Evolutionary conservation across 1,284 basidiomycete species (phyloP).

Genomic region (Trametes versicolor): DNA sequence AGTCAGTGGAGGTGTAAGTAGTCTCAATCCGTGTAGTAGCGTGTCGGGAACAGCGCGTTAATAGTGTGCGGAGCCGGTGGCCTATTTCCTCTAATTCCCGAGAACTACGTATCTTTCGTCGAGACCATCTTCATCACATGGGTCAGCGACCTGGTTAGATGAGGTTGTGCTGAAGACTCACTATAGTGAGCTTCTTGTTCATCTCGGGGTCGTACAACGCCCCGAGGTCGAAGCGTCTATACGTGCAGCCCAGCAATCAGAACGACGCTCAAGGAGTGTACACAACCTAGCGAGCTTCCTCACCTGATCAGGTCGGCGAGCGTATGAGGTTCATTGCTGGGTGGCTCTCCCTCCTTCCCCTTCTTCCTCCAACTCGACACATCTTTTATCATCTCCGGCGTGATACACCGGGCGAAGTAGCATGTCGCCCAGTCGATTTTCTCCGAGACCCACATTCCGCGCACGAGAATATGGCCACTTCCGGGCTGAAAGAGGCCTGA

Average conservation of each 20-base stretch:
- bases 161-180: slow-evolving; percentile 5
- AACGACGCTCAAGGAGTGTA: not conserved
- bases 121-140: not conserved
- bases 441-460: slow-evolving; percentile 27
- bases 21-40: too few relatives aligned
- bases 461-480: slow-evolving; percentile 18
- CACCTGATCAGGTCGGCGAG: not conserved
- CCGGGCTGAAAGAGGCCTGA: slow-evolving; percentile 23
- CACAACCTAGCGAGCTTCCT: not conserved
- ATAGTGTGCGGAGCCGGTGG: too few relatives aligned
- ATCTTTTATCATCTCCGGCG: slow-evolving; percentile 23
- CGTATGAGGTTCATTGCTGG: not conserved
- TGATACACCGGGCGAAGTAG: slow-evolving; percentile 26
- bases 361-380: slow-evolving; percentile 21
- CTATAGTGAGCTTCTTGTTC: slow-evolving; percentile 28
- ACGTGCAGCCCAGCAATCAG: not conserved
- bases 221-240: slow-evolving; percentile 24
- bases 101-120: too few relatives aligned
- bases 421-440: slow-evolving; percentile 18
- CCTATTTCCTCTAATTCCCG: too few relatives aligned
- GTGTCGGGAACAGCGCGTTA: too few relatives aligned
- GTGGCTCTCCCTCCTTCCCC: slow-evolving; percentile 3
- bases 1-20: too few relatives aligned
- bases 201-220: slow-evolving; percentile 18
- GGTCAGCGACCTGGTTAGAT: not conserved